These are phyloP conservation scores for Carex parvula DNA, from an alignment of 176 grass and related monocot species.

Conservation along the genomic window DNA sequence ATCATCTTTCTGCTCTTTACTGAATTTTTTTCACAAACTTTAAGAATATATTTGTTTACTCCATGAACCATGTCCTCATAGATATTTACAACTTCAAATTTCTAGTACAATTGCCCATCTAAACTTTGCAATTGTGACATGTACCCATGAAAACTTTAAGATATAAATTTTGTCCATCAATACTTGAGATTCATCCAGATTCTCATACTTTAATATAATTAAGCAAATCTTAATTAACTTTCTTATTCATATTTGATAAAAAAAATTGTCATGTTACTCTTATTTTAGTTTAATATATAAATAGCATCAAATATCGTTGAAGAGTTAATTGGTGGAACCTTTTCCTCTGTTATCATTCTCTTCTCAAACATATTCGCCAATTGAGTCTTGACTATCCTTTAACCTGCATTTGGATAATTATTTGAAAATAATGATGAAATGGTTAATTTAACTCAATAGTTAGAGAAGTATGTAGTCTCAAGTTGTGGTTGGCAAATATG, in stretches of 20 bases:
- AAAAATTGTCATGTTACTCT: neutral
- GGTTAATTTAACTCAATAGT: neutral
- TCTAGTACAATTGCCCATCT: neutral
- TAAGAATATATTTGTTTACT: neutral
- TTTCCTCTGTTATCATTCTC: neutral
- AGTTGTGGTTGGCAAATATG: neutral
- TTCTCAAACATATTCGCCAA: neutral
- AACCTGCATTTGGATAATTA: neutral
- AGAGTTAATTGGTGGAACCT: neutral
- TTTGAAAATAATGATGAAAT: neutral
- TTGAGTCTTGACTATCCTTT: neutral
- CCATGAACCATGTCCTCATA: neutral
- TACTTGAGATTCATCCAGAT: neutral
- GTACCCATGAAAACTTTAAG: neutral
- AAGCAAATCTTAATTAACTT: neutral
- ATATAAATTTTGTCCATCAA: neutral
- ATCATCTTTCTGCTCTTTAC: neutral
- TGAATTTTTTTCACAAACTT: neutral
- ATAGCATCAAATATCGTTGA: neutral
- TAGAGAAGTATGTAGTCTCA: neutral
- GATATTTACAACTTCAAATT: neutral
- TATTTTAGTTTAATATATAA: neutral
- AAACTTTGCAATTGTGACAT: neutral
- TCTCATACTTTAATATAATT: neutral
- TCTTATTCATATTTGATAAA: neutral